Evolutionary conservation across 2,329 filamentous ascomycete species (phyloP), one percentile per base, ranked within the genome.

Genomic region (Basipetospora chlamydospora): DNA sequence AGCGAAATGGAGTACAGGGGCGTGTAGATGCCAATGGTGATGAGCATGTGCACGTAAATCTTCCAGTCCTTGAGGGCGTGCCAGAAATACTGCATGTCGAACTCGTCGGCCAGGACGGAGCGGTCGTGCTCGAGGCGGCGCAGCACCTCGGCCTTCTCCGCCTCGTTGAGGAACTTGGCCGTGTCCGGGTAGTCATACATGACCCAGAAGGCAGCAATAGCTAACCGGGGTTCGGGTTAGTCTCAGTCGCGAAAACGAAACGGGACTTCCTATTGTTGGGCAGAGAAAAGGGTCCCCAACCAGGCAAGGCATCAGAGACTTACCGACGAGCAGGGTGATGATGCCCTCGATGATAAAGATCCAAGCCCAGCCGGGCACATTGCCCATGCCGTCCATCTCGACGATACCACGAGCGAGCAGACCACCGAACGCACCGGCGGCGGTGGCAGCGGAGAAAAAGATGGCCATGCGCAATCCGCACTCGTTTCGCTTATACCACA

Each of bases 361-460:
- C 75, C 69, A 80, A 8, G 67, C 64, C 71, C 73, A 79, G 2
- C 73, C 73, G 17, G 63, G 58, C 5, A 69, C 52, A 0, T 70
- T 69, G 0, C 67, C 77, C 1, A 78, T 50, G 1, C 77, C 78
- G 35, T 76, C 63, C 77, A 85, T 82, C 38, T 78, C 68, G 7
- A 66, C 66, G 39, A 85, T 84, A 0, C 64, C 79, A 28, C 73
- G 80, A 0, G 80, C 80, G 2, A 85, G 60, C 3, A 85, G 63
- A 4, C 80, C 80, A 43, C 77, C 79, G 45, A 85, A 85, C 0
- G 77, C 83, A 1, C 84, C 84, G 0, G 83, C 81, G 0, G 90
- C 61, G 0, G 84, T 82, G 0, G 83, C 82, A 0, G 82, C 81
- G 0, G 79, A 82, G 61, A 88, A 92, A 65, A 90, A 88, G 35